phyloP scores from a whole-genome alignment of 768 basidiomycete species.

The Rhodocollybia butyracea region DNA sequence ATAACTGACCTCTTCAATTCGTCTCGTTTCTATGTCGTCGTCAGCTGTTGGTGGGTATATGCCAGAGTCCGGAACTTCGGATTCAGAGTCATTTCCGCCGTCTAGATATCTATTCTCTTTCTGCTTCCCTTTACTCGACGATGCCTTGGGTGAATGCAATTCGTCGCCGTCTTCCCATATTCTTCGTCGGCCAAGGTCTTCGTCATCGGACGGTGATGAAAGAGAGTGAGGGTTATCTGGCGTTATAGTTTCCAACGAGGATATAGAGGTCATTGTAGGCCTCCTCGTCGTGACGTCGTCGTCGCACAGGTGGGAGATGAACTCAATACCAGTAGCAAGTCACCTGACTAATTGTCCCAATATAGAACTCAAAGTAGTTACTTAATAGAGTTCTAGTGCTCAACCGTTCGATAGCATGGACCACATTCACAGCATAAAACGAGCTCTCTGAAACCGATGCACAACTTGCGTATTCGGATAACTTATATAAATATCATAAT shows the following conservation, averaged over 20 bases:
- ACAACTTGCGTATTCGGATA: too few species aligned
- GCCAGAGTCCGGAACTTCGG: conserved; percentile 18
- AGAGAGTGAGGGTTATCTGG: conserved; percentile 26
- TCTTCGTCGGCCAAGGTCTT: conserved; percentile 38
- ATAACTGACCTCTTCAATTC: conserved; percentile 63
- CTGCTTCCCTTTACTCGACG: conserved; percentile 30
- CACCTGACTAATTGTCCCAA: background rate
- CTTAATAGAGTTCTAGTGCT: too few species aligned
- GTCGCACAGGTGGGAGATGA: background rate
- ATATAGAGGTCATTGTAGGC: conserved; percentile 17
- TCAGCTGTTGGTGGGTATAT: conserved; percentile 69
- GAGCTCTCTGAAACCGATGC: too few species aligned
- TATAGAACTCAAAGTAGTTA: too few species aligned
- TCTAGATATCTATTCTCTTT: conserved; percentile 24
- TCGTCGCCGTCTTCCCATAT: conserved; percentile 33
- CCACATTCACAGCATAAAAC: too few species aligned
- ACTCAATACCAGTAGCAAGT: background rate
- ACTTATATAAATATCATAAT: too few species aligned
- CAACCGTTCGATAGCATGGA: too few species aligned
- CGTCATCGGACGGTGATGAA: conserved; percentile 39
- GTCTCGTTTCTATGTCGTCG: conserved; percentile 62
- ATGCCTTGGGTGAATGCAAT: conserved; percentile 10
- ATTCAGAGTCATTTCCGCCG: conserved; percentile 21
- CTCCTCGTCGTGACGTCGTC: background rate
- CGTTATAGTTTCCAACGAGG: conserved; percentile 15